phyloP scores from a whole-genome alignment of 2,329 filamentous ascomycete genomes.

The Ascochyta pisi region DNA sequence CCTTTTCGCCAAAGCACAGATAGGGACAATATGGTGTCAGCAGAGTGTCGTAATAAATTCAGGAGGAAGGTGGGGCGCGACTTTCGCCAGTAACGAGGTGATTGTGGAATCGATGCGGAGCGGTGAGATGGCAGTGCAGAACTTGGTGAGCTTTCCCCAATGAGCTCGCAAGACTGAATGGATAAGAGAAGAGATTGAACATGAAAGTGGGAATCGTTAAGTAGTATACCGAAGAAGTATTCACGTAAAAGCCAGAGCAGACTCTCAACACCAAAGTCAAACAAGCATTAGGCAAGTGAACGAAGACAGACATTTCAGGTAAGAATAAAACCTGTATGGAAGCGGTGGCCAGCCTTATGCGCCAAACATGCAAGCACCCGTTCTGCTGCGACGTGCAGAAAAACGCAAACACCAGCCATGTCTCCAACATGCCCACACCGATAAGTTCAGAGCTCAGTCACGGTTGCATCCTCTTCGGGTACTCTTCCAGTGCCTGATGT shows the following conservation, averaged over 20 bases:
- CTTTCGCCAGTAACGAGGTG: neutral
- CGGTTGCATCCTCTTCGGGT: conserved; percentile 27
- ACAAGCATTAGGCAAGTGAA: conserved; percentile 3
- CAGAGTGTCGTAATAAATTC: neutral
- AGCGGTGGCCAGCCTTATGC: neutral
- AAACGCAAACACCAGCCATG: neutral
- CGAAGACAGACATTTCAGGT: neutral
- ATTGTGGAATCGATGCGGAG: neutral
- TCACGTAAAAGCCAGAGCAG: neutral
- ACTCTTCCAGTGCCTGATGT: conserved; percentile 30
- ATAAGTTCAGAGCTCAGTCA: conserved; percentile 30
- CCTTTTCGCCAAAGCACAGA: neutral
- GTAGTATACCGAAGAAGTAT: neutral
- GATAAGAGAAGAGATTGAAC: neutral
- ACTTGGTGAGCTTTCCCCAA: too few relatives aligned
- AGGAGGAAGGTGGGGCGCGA: neutral
- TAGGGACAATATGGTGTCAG: neutral
- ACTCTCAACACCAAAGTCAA: neutral
- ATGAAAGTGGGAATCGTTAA: neutral
- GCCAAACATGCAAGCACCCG: conserved; percentile 6
- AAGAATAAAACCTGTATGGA: conserved; percentile 5
- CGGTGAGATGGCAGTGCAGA: too few relatives aligned
- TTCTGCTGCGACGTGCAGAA: neutral
- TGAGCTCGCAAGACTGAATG: neutral
- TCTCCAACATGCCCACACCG: neutral